These are phyloP conservation scores for Paecilomyces niveus DNA, from an alignment of 2,329 filamentous ascomycete genomes.

Conservation along the genomic window DNA sequence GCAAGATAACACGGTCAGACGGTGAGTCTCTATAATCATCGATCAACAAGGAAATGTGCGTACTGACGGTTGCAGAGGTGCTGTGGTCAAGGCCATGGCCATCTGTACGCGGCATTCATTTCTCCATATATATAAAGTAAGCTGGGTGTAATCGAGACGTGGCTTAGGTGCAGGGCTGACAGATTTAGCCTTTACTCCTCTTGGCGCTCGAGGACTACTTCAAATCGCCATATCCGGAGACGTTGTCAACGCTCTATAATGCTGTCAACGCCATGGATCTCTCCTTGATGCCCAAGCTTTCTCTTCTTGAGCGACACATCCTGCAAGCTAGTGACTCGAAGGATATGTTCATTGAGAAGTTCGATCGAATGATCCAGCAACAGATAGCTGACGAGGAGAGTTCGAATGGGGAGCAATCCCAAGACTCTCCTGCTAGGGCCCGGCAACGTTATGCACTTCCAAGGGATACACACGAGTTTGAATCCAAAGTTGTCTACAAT, in stretches of 20 bases:
- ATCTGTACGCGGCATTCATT: slow-evolving; percentile 98
- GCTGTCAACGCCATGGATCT: slow-evolving; percentile 96
- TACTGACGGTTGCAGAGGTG: slow-evolving; percentile 54
- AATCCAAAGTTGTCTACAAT: slow-evolving; percentile 92
- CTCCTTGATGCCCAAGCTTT: slow-evolving; percentile 82
- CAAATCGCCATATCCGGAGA: slow-evolving; percentile 80
- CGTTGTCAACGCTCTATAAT: slow-evolving; percentile 78
- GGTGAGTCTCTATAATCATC: slow-evolving; percentile 32
- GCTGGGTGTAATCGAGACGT: slow-evolving; percentile 12
- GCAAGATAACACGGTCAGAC: slow-evolving; percentile 83
- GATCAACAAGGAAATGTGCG: background rate
- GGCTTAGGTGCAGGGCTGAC: slow-evolving; percentile 8
- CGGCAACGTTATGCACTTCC: slow-evolving; percentile 68
- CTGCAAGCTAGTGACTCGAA: slow-evolving; percentile 87
- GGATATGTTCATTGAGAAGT: slow-evolving; percentile 96
- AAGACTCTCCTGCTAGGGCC: slow-evolving; percentile 46
- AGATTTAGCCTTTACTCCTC: slow-evolving; percentile 67
- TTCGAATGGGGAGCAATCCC: slow-evolving; percentile 23
- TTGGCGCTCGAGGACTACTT: slow-evolving; percentile 96
- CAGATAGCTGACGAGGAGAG: slow-evolving; percentile 60
- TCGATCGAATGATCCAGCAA: slow-evolving; percentile 86
- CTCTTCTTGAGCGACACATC: slow-evolving; percentile 74
- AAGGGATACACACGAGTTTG: slow-evolving; percentile 94
- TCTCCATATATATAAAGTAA: slow-evolving; percentile 93
- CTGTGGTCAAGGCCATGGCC: slow-evolving; percentile 95